A percentile compares a stretch with the other conserved stretches of the same genome.
phyloP scores from a whole-genome alignment of 176 grass and related monocot species.

The Ensete glaucum region DNA sequence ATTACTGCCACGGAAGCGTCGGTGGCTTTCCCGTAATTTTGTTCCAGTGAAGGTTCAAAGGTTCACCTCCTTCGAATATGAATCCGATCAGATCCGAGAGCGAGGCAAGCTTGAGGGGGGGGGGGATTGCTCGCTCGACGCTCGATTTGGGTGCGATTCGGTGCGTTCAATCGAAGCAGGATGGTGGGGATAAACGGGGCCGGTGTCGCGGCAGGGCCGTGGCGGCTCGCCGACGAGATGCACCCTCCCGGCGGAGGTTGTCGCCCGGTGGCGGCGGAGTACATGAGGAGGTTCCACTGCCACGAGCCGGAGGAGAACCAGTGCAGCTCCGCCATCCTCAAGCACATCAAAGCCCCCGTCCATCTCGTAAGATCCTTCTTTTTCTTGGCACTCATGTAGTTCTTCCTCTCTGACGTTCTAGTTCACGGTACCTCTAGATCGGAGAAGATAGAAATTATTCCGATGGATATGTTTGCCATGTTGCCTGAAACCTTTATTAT shows the following conservation, averaged over 20 bases:
- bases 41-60: too few relatives aligned
- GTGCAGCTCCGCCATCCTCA: background rate
- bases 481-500: too few relatives aligned
- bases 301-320: conserved; percentile 4
- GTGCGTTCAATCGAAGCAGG: background rate
- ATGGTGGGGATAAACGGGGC: background rate
- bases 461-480: background rate
- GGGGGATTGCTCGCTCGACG: background rate
- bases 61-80: too few relatives aligned
- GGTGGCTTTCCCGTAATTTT: too few relatives aligned
- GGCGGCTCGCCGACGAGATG: background rate
- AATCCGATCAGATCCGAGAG: too few relatives aligned
- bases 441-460: background rate
- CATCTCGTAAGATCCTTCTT: background rate
- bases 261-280: background rate
- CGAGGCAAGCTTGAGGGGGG: too few relatives aligned
- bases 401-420: background rate
- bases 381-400: background rate
- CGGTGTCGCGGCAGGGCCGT: background rate
- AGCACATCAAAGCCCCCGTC: background rate
- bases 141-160: background rate
- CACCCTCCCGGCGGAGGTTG: background rate
- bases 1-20: too few relatives aligned
- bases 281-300: conserved; percentile 1
- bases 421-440: background rate